phyloP scores from a whole-genome alignment of 2,329 filamentous ascomycete species.

The Exophiala alcalophila region DNA sequence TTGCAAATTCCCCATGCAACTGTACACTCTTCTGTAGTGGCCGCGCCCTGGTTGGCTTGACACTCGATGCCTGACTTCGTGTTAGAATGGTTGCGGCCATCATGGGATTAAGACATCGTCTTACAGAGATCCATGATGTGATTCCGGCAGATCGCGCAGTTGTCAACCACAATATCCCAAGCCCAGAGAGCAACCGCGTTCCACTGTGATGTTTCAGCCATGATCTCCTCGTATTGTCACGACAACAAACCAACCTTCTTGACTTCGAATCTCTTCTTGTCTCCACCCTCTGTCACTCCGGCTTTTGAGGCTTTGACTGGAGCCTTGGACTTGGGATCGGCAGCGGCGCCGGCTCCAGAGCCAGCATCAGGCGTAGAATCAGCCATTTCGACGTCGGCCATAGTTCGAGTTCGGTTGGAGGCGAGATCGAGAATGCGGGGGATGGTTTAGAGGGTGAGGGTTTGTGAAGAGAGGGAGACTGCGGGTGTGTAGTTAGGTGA shows the following conservation, averaged over 20 bases:
- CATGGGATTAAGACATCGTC: conserved; percentile 33
- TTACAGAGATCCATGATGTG: conserved; percentile 99
- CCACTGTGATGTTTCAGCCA: conserved; percentile 63
- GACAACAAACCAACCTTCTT: conserved; percentile 71
- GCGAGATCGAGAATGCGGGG: too few species aligned
- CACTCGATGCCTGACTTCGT: conserved; percentile 76
- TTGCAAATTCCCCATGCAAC: conserved; percentile 99
- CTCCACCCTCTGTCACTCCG: conserved; percentile 51
- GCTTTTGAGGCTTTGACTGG: conserved; percentile 56
- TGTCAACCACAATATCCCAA: conserved; percentile 99
- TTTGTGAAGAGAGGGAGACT: neutral
- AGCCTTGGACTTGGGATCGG: conserved; percentile 53
- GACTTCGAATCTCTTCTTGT: conserved; percentile 97
- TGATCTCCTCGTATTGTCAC: conserved; percentile 6
- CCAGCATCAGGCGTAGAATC: conserved; percentile 72
- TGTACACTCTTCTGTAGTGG: conserved; percentile 95
- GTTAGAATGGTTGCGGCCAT: conserved; percentile 7
- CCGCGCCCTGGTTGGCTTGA: conserved; percentile 96
- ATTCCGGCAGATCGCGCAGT: conserved; percentile 98
- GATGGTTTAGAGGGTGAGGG: too few species aligned
- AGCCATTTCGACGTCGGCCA: conserved; percentile 97
- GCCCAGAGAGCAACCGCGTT: conserved; percentile 98
- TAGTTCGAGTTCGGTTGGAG: too few species aligned
- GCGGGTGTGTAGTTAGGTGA: too few species aligned
- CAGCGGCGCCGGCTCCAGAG: too few species aligned